Percentiles rank a stretch among this genome's conserved stretches.
Evolutionary conservation across 1,139 yeast species (phyloP).

Genomic region (Blastobotrys arbuscula): DNA sequence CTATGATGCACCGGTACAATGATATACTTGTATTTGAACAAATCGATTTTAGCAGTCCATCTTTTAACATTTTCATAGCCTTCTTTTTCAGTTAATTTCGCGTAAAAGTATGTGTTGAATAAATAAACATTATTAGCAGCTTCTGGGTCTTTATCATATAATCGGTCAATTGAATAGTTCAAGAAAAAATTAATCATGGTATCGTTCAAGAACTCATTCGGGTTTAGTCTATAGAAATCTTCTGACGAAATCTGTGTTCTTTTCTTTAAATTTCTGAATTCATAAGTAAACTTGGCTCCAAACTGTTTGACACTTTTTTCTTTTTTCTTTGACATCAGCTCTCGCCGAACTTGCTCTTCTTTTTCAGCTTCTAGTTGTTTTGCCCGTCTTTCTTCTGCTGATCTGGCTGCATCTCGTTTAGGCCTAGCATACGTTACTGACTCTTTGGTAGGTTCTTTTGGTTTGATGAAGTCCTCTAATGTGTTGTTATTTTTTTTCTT

Average conservation of each 20-base stretch:
- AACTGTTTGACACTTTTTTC: conserved; percentile 6
- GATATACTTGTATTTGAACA: conserved; percentile 56
- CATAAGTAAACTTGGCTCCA: conserved; percentile 20
- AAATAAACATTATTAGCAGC: conserved; percentile 45
- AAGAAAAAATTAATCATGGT: conserved; percentile 39
- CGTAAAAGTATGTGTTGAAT: conserved; percentile 80
- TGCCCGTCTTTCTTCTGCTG: background rate
- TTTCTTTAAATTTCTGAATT: conserved; percentile 28
- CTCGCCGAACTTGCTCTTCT: conserved; percentile 1
- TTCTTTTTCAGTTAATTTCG: conserved; percentile 45
- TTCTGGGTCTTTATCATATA: background rate
- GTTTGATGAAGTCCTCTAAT: background rate
- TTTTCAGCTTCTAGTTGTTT: background rate
- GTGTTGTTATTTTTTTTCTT: background rate
- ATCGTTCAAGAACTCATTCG: conserved; percentile 39
- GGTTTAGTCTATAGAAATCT: conserved; percentile 34
- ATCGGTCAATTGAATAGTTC: conserved; percentile 19
- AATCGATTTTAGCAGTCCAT: conserved; percentile 72
- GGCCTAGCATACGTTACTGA: conserved; percentile 1
- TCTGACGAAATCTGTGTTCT: conserved; percentile 27
- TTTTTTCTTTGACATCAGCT: conserved; percentile 1
- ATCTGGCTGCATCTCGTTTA: background rate
- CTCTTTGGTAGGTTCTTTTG: background rate
- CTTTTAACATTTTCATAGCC: conserved; percentile 62
- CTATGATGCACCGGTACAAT: conserved; percentile 74